These are phyloP conservation scores for Tricladium varicosporioides DNA, from an alignment of 2,329 filamentous ascomycete genomes.

Conservation along the genomic window DNA sequence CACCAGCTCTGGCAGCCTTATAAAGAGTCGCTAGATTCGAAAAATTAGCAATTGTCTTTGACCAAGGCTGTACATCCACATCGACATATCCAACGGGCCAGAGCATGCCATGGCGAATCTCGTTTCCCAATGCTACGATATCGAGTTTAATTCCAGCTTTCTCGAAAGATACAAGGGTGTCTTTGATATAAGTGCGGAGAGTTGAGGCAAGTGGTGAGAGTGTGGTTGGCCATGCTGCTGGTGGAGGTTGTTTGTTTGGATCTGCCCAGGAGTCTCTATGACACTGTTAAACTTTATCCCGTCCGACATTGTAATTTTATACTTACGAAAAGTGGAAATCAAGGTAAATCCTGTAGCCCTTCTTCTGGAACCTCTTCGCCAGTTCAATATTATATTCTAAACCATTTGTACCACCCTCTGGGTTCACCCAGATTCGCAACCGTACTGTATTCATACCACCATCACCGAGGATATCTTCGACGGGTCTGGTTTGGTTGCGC, in stretches of 20 bases:
- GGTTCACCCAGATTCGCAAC: conserved; percentile 70
- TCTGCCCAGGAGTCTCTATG: conserved; percentile 68
- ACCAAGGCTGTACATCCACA: conserved; percentile 35
- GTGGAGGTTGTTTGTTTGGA: conserved; percentile 60
- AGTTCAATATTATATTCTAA: conserved; percentile 67
- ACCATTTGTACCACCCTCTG: conserved; percentile 61
- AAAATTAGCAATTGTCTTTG: conserved; percentile 40
- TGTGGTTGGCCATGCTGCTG: conserved; percentile 59
- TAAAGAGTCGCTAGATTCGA: conserved; percentile 61
- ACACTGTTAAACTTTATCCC: not conserved
- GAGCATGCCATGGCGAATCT: conserved; percentile 65
- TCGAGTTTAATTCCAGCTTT: conserved; percentile 52
- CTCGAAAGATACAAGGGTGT: conserved; percentile 60
- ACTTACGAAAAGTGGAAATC: conserved; percentile 55
- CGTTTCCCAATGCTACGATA: conserved; percentile 72
- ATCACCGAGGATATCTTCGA: conserved; percentile 61
- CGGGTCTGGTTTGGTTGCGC: conserved; percentile 40
- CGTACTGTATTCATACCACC: conserved; percentile 67
- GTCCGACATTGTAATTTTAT: not conserved
- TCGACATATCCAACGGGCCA: conserved; percentile 60
- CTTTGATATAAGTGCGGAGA: conserved; percentile 66
- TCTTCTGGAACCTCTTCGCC: conserved; percentile 60
- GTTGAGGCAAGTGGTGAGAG: conserved; percentile 56
- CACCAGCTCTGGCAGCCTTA: conserved; percentile 55
- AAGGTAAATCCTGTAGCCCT: conserved; percentile 56